Percentiles rank a stretch among this genome's conserved stretches.
phyloP scores from a whole-genome alignment of 2,329 filamentous ascomycete species.

The Hypocreales sp. region DNA sequence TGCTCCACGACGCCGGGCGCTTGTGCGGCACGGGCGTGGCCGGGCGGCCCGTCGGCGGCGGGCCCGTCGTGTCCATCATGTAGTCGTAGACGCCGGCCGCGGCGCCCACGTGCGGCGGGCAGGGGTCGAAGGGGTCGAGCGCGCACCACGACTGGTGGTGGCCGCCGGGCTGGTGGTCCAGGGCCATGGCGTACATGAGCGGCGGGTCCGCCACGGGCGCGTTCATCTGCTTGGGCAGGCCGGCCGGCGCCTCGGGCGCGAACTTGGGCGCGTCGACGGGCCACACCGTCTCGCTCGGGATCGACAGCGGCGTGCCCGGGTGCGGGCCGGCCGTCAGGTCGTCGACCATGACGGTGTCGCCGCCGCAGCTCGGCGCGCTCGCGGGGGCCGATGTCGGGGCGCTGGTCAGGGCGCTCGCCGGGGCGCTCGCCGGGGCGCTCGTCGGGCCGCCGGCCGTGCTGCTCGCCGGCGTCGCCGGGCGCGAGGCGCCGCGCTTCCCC shows the following conservation, averaged over 20 bases:
- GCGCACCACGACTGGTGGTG: constrained; percentile 12
- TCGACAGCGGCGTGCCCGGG: constrained; percentile 23
- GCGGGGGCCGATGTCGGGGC: neutral
- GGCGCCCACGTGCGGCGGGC: constrained; percentile 4
- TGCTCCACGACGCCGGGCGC: constrained; percentile 22
- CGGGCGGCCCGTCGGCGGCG: constrained; percentile 13
- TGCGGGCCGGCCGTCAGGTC: constrained; percentile 19
- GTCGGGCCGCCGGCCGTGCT: constrained; percentile 4
- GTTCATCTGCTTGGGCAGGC: constrained; percentile 15
- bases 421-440: neutral
- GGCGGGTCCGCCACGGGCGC: constrained; percentile 14
- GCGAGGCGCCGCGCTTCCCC: constrained; percentile 19
- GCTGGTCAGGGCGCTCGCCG: constrained; percentile 1
- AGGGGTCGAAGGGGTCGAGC: constrained; percentile 6
- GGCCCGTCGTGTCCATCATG: constrained; percentile 10
- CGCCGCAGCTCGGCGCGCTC: no score
- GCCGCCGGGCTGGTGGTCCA: constrained; percentile 14
- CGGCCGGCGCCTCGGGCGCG: constrained; percentile 15
- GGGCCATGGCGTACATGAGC: constrained; percentile 14
- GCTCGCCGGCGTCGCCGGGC: constrained; percentile 17
- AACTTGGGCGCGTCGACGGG: constrained; percentile 23
- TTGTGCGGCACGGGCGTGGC: constrained; percentile 22
- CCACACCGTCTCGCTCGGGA: constrained; percentile 21
- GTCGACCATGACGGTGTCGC: constrained; percentile 17
- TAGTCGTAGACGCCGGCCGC: constrained; percentile 10